Evolutionary conservation across 768 basidiomycete genomes (phyloP).

Genomic region (Macrolepiota dolichaula): DNA sequence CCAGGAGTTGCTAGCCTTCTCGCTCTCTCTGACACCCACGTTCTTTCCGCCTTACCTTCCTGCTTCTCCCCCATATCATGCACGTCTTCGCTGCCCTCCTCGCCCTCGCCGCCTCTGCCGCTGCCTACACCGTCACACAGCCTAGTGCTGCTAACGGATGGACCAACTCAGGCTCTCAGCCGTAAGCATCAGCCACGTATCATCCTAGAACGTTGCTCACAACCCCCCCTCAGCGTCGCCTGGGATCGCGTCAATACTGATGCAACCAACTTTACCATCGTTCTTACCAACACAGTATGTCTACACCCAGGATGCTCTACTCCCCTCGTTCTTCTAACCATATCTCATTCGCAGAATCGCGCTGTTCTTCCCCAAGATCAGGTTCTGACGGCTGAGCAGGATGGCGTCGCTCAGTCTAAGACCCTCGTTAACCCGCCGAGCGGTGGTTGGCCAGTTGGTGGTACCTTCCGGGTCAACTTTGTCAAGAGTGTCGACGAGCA

Average conservation of each 20-base stretch:
- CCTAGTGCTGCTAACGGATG: constrained; percentile 50
- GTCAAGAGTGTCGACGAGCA: constrained; percentile 45
- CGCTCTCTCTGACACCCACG: constrained; percentile 15
- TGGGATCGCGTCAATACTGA: constrained; percentile 74
- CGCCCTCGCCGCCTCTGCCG: constrained; percentile 47
- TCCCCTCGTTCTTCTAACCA: constrained; percentile 1
- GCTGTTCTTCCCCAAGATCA: constrained; percentile 33
- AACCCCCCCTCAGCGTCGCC: constrained; percentile 31
- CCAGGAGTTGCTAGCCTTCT: constrained; percentile 9
- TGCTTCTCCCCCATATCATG: constrained; percentile 37
- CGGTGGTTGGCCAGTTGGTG: constrained; percentile 63
- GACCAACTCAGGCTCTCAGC: constrained; percentile 52
- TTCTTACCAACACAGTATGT: constrained; percentile 63
- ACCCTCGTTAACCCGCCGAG: constrained; percentile 50
- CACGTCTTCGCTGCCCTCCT: constrained; percentile 35
- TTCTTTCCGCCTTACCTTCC: constrained; percentile 16
- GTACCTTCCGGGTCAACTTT: constrained; percentile 70
- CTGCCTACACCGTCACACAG: constrained; percentile 60
- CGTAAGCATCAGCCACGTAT: constrained; percentile 24
- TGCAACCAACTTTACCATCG: constrained; percentile 58
- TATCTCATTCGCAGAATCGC: constrained; percentile 27
- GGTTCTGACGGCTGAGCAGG: constrained; percentile 53
- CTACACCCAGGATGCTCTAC: background rate
- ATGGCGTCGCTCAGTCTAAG: constrained; percentile 35
- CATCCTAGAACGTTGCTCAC: background rate